Evolutionary conservation across 2,329 filamentous ascomycete species (phyloP).

Genomic region (Aspergillus fructus): DNA sequence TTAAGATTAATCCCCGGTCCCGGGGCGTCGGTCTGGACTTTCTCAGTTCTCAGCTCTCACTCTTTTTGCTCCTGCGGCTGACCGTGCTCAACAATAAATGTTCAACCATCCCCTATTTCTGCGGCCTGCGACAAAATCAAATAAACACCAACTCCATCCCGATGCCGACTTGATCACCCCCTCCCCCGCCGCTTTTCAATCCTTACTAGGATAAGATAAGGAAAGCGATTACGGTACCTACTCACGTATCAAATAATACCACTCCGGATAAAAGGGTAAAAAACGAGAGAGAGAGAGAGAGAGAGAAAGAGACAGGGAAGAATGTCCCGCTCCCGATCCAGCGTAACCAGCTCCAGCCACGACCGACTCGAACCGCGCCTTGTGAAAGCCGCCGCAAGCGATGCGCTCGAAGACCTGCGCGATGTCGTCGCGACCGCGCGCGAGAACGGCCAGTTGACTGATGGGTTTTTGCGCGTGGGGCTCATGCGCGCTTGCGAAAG

Average conservation of each 20-base stretch:
- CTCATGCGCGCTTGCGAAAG: constrained; percentile 43
- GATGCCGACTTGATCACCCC: neutral
- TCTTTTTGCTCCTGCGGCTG: neutral
- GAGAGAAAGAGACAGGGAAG: neutral
- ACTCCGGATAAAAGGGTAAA: neutral
- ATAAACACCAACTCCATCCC: neutral
- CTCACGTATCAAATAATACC: neutral
- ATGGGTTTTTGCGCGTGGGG: constrained; percentile 40
- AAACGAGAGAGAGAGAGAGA: neutral
- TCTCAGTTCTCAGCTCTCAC: neutral
- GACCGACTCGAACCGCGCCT: constrained; percentile 44
- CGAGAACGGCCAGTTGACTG: constrained; percentile 36
- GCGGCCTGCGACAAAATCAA: neutral
- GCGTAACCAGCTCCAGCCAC: constrained; percentile 31
- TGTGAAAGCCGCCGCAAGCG: constrained; percentile 40
- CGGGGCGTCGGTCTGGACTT: neutral
- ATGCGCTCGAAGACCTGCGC: constrained; percentile 34
- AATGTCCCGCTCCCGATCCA: constrained; percentile 31
- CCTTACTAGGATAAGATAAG: neutral
- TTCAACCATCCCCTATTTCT: no score
- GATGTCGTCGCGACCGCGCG: constrained; percentile 33
- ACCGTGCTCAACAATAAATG: no score
- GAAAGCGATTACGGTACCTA: neutral
- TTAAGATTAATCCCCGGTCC: neutral
- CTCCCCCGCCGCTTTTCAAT: neutral